Conservation (phyloP, 257 asterid genomes). For the Nicotiana noctiflora region DNA sequence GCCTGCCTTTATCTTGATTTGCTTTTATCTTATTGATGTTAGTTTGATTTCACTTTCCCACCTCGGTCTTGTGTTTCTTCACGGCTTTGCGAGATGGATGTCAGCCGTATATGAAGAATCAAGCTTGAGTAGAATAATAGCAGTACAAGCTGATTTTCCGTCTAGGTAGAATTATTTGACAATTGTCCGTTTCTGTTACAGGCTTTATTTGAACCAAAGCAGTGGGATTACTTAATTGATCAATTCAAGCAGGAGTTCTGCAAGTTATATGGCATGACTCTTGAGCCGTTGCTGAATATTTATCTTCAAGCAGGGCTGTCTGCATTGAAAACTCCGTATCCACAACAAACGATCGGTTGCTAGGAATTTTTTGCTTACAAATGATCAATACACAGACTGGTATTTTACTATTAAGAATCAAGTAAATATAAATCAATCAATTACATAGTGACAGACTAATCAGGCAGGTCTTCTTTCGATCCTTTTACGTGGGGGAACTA, state of each 20-base stretch:
- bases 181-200: constrained; percentile 19
- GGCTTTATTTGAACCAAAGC: constrained; percentile 85
- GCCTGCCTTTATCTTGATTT: background rate
- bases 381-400: background rate
- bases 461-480: background rate
- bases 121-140: background rate
- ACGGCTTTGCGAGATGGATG: background rate
- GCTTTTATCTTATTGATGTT: background rate
- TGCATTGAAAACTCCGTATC: constrained; percentile 99
- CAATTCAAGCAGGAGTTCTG: constrained; percentile 97
- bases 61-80: background rate
- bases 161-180: background rate
- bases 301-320: constrained; percentile 97
- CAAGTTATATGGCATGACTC: constrained; percentile 94
- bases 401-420: background rate
- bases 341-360: constrained; percentile 11
- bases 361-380: background rate
- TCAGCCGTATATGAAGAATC: background rate
- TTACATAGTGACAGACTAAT: background rate
- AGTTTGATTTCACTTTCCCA: background rate
- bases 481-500: background rate
- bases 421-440: background rate
- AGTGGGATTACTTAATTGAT: constrained; percentile 85
- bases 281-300: constrained; percentile 83
- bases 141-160: background rate